phyloP scores from a whole-genome alignment of 2,329 filamentous ascomycete species.

The Sphaerulina vaccinii region DNA sequence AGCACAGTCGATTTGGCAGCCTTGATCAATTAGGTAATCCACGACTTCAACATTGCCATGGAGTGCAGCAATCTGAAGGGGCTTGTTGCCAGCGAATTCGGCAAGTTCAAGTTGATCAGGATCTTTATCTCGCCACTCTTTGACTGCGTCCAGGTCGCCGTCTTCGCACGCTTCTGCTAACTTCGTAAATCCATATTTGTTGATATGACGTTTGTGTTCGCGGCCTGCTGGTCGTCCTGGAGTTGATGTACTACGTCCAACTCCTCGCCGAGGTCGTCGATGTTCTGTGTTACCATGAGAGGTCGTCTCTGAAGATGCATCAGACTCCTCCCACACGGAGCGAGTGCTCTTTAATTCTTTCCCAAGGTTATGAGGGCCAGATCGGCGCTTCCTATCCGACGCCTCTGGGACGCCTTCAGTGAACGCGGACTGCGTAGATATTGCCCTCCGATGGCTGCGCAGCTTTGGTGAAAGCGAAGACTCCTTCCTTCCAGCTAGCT shows the following conservation, averaged over 20 bases:
- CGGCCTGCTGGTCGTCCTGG: constrained; percentile 57
- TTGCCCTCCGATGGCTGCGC: constrained; percentile 61
- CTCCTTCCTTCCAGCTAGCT: constrained; percentile 27
- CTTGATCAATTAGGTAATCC: constrained; percentile 77
- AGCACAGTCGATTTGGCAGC: constrained; percentile 79
- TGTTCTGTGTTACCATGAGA: constrained; percentile 61
- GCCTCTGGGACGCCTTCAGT: constrained; percentile 50
- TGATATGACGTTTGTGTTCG: constrained; percentile 75
- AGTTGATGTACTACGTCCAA: constrained; percentile 52
- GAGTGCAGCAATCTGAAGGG: constrained; percentile 86
- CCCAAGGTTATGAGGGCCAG: constrained; percentile 53
- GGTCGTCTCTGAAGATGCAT: constrained; percentile 45
- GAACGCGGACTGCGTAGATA: constrained; percentile 62
- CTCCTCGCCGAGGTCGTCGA: constrained; percentile 56
- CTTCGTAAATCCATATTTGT: constrained; percentile 87
- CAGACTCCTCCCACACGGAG: constrained; percentile 61
- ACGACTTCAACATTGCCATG: constrained; percentile 86
- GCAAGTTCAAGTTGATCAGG: constrained; percentile 85
- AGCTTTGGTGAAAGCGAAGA: constrained; percentile 61
- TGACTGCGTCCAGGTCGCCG: constrained; percentile 77
- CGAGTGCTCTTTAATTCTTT: constrained; percentile 33
- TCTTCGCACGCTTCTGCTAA: constrained; percentile 87
- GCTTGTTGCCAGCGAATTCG: constrained; percentile 95
- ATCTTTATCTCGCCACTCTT: constrained; percentile 70
- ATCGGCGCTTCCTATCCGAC: constrained; percentile 31